A percentile compares a stretch with the other conserved stretches of the same genome.
phyloP scores from a whole-genome alignment of 2,329 filamentous ascomycete species.

The Samsoniella hepiali region DNA sequence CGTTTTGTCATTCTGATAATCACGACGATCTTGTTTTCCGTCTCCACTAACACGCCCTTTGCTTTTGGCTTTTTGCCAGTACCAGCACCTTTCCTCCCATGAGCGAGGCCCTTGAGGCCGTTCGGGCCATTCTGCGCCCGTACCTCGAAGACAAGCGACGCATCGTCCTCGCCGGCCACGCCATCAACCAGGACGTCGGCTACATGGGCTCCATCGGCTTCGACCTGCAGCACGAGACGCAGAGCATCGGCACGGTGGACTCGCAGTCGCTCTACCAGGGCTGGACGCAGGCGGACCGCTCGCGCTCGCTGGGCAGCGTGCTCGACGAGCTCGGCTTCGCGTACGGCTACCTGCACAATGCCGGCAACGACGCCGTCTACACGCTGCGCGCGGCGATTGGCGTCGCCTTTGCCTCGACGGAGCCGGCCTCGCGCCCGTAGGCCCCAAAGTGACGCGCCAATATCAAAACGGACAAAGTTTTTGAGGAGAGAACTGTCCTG shows the following conservation, averaged over 20 bases:
- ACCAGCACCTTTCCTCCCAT: constrained; percentile 40
- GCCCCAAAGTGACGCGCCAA: neutral
- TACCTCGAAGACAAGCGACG: constrained; percentile 38
- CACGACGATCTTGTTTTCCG: too few species aligned
- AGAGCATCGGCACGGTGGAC: constrained; percentile 65
- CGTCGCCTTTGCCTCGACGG: constrained; percentile 28
- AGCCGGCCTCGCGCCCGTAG: constrained; percentile 20
- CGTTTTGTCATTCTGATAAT: constrained; percentile 14
- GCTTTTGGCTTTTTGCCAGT: constrained; percentile 27
- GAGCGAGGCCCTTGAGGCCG: constrained; percentile 31
- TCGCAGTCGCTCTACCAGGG: constrained; percentile 68
- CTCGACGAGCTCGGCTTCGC: constrained; percentile 62
- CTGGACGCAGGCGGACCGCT: constrained; percentile 51
- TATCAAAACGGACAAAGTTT: neutral
- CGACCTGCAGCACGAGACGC: constrained; percentile 49
- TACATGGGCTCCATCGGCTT: constrained; percentile 67
- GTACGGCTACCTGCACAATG: constrained; percentile 74
- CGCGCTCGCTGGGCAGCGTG: constrained; percentile 56
- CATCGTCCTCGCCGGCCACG: constrained; percentile 78
- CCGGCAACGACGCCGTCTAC: constrained; percentile 80
- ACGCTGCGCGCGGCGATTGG: constrained; percentile 71
- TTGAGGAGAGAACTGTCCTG: constrained; percentile 15
- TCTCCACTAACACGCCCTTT: constrained; percentile 5
- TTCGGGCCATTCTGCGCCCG: constrained; percentile 38
- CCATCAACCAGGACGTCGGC: constrained; percentile 62